Conservation (phyloP, 2,329 filamentous ascomycete genomes). For the Claviceps digitariae region DNA sequence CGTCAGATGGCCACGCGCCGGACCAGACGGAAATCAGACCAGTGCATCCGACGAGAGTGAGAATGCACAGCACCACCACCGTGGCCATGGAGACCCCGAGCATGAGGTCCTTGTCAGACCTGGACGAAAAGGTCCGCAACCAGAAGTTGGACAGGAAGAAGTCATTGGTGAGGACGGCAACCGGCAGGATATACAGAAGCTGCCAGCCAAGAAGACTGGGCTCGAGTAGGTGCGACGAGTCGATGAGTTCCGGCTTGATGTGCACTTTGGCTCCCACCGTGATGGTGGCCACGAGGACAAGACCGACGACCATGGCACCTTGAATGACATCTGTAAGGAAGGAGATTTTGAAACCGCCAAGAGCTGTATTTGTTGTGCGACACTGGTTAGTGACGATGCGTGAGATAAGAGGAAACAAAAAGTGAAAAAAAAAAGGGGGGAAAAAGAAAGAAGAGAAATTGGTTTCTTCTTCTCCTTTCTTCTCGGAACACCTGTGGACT, state of each 20-base stretch:
- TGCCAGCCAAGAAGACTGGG: conserved; percentile 67
- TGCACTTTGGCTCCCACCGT: conserved; percentile 64
- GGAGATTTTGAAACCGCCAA: conserved; percentile 73
- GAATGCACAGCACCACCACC: conserved; percentile 50
- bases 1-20: conserved; percentile 52
- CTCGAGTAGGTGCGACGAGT: conserved; percentile 54
- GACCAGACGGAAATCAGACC: conserved; percentile 71
- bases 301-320: conserved; percentile 60
- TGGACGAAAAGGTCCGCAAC: conserved; percentile 71
- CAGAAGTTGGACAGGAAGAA: conserved; percentile 79
- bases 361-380: conserved; percentile 29
- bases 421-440: neutral
- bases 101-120: conserved; percentile 64
- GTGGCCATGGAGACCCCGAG: conserved; percentile 59
- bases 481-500: too few relatives aligned
- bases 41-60: conserved; percentile 58
- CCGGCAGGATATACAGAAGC: conserved; percentile 69
- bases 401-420: too few relatives aligned
- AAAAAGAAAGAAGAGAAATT: neutral
- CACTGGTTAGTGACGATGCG: too few relatives aligned
- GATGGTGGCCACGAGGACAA: conserved; percentile 65
- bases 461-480: neutral
- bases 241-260: conserved; percentile 56
- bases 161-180: conserved; percentile 71
- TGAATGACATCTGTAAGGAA: conserved; percentile 77